Base-by-base conservation (phyloP, 1,139 yeast species). In the Hyphopichia khmerensis region DNA sequence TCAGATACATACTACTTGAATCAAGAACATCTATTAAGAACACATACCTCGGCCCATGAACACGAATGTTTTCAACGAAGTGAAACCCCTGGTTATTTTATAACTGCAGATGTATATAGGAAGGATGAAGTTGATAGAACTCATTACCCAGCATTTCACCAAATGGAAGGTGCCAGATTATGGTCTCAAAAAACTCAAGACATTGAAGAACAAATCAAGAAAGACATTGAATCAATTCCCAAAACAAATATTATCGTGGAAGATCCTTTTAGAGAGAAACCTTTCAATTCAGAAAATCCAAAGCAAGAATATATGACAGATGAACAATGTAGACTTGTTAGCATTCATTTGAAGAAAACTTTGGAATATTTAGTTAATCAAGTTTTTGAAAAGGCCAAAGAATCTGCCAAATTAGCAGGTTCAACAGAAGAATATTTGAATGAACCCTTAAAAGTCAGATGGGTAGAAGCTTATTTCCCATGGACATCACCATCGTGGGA, bases 401-500 rank as follows among this genome's bases (percentile, higher is more conserved):
- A 69, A 44, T 79, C 89, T 1, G 95, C 93, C 11, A 75, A 77
- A 48, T 60, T 76, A 19, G 82, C 88, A 1, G 95, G 95, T 1
- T 71, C 79, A 1, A 70, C 79, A 33, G 80, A 77, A 30, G 80
- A 79, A 3, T 84, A 82, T 50, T 67, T 83, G 48, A 77, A 79
- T 49, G 87, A 84, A 52, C 96, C 96, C 5, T 74, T 95, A 50
- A 84, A 80, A 58, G 88, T 91, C 14, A 77, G 98, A 50, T 93
- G 99, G 99, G 87, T 90, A 27, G 96, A 88, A 59, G 96, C 95
- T 0, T 89, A 84, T 56, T 93, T 93, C 69, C 99, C 99, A 4
- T 93, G 98, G 97, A 93, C 99, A 2, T 82, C 96, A 1, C 99
- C 99, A 6, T 88, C 96, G 29, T 93, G 96, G 93, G 98, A 93